Evolutionary conservation across 805 yeast genomes (phyloP).

Genomic region (Kluyveromyces siamensis): DNA sequence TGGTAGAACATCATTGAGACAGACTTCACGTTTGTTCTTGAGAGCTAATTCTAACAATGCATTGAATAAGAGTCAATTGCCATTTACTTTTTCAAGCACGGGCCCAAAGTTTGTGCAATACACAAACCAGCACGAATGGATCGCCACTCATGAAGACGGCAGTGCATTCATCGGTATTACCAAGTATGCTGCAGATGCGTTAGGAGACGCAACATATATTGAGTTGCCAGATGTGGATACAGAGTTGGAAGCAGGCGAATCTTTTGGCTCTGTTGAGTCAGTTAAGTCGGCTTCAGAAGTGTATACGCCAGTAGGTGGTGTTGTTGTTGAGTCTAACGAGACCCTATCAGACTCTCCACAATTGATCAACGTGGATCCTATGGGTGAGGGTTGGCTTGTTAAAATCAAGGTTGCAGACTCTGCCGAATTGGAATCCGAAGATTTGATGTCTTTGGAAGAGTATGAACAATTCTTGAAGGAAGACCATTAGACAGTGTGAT

Average conservation of each 20-base stretch:
- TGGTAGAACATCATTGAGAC: conserved; percentile 6
- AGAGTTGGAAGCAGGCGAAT: conserved; percentile 58
- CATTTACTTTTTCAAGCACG: conserved; percentile 23
- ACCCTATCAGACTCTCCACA: conserved; percentile 61
- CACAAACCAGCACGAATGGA: conserved; percentile 93
- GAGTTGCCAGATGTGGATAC: conserved; percentile 77
- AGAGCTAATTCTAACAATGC: conserved; percentile 24
- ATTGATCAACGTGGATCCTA: conserved; percentile 77
- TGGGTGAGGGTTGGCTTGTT: conserved; percentile 92
- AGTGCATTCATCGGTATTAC: conserved; percentile 89
- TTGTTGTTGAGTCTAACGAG: conserved; percentile 61
- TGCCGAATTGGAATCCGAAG: conserved; percentile 35
- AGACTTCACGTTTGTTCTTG: conserved; percentile 14
- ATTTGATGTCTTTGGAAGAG: conserved; percentile 44
- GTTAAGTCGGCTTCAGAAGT: conserved; percentile 93
- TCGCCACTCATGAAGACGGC: conserved; percentile 76
- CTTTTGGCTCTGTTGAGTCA: conserved; percentile 87
- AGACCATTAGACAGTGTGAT: conserved; percentile 28
- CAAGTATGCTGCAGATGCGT: conserved; percentile 87
- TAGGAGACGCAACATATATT: conserved; percentile 92
- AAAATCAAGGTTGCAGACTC: conserved; percentile 53
- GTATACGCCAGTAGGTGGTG: conserved; percentile 79
- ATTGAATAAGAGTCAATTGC: conserved; percentile 22
- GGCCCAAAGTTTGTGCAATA: conserved; percentile 42
- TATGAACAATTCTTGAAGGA: conserved; percentile 53